phyloP scores from a whole-genome alignment of 2,329 filamentous ascomycete species.

The Pyricularia sp. region DNA sequence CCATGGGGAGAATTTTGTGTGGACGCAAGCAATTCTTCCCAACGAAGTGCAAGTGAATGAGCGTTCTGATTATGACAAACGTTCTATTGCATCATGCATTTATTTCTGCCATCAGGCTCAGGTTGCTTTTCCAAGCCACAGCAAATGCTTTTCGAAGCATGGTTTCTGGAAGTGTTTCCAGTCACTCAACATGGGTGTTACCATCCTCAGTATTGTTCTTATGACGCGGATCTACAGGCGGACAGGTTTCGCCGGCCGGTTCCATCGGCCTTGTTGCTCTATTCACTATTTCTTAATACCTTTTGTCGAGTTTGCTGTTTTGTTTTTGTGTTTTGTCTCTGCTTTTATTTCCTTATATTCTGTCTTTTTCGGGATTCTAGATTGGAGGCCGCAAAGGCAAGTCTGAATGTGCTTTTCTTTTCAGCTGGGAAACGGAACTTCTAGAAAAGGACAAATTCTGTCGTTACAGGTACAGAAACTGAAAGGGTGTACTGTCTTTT shows the following conservation, averaged over 20 bases:
- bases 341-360: constrained; percentile 2
- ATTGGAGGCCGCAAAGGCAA: constrained; percentile 5
- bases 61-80: background rate
- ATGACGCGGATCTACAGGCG: background rate
- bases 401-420: background rate
- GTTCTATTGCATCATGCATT: background rate
- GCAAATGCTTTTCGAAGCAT: background rate
- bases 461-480: constrained; percentile 13
- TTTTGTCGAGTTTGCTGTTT: background rate
- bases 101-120: background rate
- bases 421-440: constrained; percentile 2
- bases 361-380: constrained; percentile 4
- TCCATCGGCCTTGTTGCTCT: background rate
- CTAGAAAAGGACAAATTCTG: constrained; percentile 7
- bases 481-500: constrained; percentile 8
- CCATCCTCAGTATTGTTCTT: background rate
- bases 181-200: background rate
- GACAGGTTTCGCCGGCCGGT: background rate
- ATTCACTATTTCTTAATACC: background rate
- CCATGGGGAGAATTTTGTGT: background rate
- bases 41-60: background rate
- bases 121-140: background rate
- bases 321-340: background rate
- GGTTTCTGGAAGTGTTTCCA: background rate
- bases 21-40: background rate